These are phyloP conservation scores for Mitragyna speciosa DNA, from an alignment of 257 asterid species.

Conservation along the genomic window DNA sequence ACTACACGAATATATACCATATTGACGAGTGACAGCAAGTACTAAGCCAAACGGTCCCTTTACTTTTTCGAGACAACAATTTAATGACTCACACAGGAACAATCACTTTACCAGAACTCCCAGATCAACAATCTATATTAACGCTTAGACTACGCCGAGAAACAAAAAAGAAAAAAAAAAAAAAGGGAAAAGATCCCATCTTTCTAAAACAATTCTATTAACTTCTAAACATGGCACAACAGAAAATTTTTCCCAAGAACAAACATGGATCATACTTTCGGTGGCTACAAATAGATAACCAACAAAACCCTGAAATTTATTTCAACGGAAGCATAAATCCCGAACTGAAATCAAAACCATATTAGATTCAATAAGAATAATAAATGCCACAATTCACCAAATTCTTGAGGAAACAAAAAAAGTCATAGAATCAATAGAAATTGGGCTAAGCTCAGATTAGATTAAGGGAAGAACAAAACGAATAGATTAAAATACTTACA, in stretches of 20 bases:
- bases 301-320: background rate
- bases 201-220: background rate
- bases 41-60: background rate
- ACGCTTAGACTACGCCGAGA: background rate
- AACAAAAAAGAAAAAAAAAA: background rate
- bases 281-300: background rate
- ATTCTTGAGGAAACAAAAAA: too few relatives aligned
- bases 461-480: background rate
- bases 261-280: background rate
- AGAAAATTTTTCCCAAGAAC: background rate
- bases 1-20: background rate
- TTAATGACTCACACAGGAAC: background rate
- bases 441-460: background rate
- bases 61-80: background rate
- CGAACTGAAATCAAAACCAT: background rate
- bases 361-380: too few relatives aligned
- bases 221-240: background rate
- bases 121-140: background rate
- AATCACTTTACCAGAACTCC: background rate
- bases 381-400: too few relatives aligned
- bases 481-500: slow-evolving; percentile 19
- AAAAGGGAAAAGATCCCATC: background rate
- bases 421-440: background rate
- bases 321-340: background rate
- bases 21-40: background rate